Conservation (phyloP, 306 rosid species). For the barrel medic (Medicago truncatula) region DNA sequence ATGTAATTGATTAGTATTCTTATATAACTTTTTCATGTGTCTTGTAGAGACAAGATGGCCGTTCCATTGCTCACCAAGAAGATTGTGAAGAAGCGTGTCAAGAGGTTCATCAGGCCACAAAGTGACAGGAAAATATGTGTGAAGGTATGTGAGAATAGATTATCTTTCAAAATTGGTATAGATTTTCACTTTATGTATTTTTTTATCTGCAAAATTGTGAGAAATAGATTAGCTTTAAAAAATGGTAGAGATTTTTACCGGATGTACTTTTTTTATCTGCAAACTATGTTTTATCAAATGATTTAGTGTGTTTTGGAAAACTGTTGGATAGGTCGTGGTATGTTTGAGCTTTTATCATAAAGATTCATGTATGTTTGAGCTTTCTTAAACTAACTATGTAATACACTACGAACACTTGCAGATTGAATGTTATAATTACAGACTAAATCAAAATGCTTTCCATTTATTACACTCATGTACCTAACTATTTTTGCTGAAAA, state of each 20-base stretch:
- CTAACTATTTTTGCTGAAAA: too few relatives aligned
- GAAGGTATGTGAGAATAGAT: slow-evolving; percentile 46
- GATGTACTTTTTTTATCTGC: background rate
- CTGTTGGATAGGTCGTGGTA: background rate
- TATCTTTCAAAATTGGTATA: background rate
- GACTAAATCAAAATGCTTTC: too few relatives aligned
- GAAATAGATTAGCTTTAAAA: background rate
- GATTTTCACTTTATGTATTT: background rate
- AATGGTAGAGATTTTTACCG: background rate
- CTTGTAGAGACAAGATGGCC: slow-evolving; percentile 53
- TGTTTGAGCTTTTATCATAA: too few relatives aligned
- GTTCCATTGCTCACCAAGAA: slow-evolving; percentile 68
- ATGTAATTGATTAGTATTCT: background rate
- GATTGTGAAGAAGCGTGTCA: slow-evolving; percentile 75
- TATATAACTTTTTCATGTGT: background rate
- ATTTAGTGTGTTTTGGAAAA: background rate
- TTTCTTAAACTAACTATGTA: too few relatives aligned
- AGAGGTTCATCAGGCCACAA: slow-evolving; percentile 66
- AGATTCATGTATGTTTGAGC: too few relatives aligned
- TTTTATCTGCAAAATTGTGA: background rate
- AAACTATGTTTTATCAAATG: background rate
- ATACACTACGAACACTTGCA: too few relatives aligned
- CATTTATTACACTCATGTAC: too few relatives aligned
- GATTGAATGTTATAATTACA: too few relatives aligned
- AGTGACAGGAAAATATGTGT: slow-evolving; percentile 65